Evolutionary conservation across 176 grass and related monocot species (phyloP), one percentile per base, ranked within the genome.

Genomic region (Juncus inflexus): DNA sequence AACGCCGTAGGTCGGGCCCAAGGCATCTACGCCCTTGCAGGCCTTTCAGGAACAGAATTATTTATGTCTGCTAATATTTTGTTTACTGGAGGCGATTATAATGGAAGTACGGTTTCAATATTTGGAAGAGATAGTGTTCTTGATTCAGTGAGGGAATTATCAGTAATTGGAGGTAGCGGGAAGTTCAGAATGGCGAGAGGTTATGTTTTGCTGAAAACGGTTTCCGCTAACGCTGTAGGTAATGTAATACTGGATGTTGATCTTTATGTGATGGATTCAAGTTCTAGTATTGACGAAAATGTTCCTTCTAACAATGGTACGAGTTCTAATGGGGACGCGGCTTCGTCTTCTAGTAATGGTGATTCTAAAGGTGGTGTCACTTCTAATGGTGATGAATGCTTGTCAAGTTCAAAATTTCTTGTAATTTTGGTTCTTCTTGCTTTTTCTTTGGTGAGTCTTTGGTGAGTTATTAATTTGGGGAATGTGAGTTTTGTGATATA

Each of bases 221-320:
- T 72, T 8, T 8, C 58, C 0, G n/a, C 4, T 51, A 64, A 87
- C 60, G 45, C 7, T 16, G 14, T 1, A 2, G 47, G 36, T 35
- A 69, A 81, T 49, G 78, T 80, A 2, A 74, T 91, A 7, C 74
- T 91, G 19, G 58, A 77, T 54, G 59, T 81, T 40, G 74, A 91
- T 65, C 45, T 87, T 56, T 79, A 84, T 28, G 64, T 83, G 9
- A 41, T 47, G 42, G 52, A 65, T 70, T 40, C 19, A 5, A 43
- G 16, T 65, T 47, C 36, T 6, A 50, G 42, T 58, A 42, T 70
- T 43, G 67, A 55, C 0, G 67, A 58, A 70, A 58, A 35, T 10
- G 67, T 70, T 42, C 67, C 67, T 58, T 42, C 67, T 4, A 70
- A 37, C 6, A 37, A 15, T 11, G 37, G 13, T 43, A 40, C 67